A percentile compares a stretch with the other conserved stretches of the same genome.
Evolutionary conservation across 305 asterid species (phyloP).

Genomic region (Fraxinus nigra): DNA sequence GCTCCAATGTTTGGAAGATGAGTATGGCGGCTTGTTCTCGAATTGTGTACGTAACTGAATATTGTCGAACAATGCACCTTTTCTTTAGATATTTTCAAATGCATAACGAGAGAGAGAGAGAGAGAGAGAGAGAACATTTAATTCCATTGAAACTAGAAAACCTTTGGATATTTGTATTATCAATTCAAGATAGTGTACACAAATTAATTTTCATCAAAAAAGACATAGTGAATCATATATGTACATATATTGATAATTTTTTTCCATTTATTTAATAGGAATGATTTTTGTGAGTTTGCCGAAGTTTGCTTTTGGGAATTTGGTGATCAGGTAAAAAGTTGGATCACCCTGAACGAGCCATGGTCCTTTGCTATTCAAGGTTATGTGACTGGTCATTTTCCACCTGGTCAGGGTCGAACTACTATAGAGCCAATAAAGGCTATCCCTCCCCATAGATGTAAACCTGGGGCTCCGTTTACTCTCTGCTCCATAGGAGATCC

Average conservation of each 20-base stretch:
- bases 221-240: not conserved
- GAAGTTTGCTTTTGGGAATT: not conserved
- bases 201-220: not conserved
- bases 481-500: not conserved
- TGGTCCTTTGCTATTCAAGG: not conserved
- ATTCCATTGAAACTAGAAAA: no score
- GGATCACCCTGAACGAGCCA: constrained; percentile 30
- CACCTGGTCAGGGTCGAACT: constrained; percentile 10
- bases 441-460: not conserved
- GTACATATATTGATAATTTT: not conserved
- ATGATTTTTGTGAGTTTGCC: constrained; percentile 25
- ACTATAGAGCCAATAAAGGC: not conserved
- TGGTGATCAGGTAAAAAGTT: constrained; percentile 26
- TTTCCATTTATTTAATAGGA: not conserved
- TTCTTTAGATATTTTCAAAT: no score
- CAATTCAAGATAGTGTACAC: not conserved
- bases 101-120: no score
- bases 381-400: not conserved
- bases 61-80: not conserved
- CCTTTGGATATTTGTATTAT: not conserved
- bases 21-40: not conserved
- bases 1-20: constrained; percentile 11
- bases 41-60: not conserved
- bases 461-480: not conserved
- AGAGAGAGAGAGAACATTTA: no score